A percentile compares a stretch with the other conserved stretches of the same genome.
phyloP scores from a whole-genome alignment of 305 asterid genomes.

The Fraxinus platypoda region DNA sequence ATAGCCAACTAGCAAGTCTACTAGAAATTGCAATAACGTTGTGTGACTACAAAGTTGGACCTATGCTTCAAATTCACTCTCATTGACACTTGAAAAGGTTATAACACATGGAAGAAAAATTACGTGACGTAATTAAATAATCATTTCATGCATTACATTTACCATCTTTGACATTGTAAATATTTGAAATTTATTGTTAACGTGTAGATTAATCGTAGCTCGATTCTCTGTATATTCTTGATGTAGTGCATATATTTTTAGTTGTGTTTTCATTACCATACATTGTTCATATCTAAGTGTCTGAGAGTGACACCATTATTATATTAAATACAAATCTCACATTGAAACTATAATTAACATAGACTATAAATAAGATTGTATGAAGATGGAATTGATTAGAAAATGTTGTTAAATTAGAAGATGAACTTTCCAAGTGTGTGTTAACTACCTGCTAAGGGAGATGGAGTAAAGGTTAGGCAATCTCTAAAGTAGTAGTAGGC shows the following conservation, averaged over 20 bases:
- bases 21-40: neutral
- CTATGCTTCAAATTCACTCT: slow-evolving; percentile 34
- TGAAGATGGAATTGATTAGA: neutral
- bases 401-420: neutral
- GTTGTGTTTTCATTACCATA: neutral
- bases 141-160: neutral
- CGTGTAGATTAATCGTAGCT: neutral
- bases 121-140: neutral
- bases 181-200: neutral
- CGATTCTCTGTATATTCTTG: neutral
- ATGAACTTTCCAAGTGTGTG: slow-evolving; percentile 21
- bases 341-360: too few relatives aligned
- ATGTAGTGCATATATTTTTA: neutral
- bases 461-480: slow-evolving; percentile 50
- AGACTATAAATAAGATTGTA: neutral
- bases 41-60: neutral
- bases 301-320: neutral
- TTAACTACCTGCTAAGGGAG: slow-evolving; percentile 25
- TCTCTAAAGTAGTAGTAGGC: slow-evolving; percentile 37
- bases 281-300: neutral
- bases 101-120: neutral
- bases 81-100: slow-evolving; percentile 2
- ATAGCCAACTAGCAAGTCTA: neutral
- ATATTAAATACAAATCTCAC: neutral
- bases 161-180: neutral